These are phyloP conservation scores for Dioscorea dumetorum DNA, from an alignment of 106 monocot genomes.

Conservation along the genomic window DNA sequence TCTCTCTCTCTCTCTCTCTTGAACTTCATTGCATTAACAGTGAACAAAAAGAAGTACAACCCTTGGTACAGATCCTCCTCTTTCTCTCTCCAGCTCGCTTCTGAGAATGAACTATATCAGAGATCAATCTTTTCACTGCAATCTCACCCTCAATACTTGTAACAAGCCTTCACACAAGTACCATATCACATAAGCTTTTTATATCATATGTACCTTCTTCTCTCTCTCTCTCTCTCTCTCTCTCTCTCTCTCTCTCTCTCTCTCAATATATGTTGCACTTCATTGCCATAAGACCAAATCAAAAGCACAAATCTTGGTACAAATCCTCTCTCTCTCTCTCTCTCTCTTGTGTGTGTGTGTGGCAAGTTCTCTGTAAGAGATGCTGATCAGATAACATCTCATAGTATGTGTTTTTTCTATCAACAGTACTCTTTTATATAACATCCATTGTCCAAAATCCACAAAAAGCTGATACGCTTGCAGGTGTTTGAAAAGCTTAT, in stretches of 20 bases:
- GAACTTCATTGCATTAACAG: not conserved
- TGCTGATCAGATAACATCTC: too few relatives aligned
- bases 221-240: slow-evolving; percentile 1
- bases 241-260: not conserved
- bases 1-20: slow-evolving; percentile 5
- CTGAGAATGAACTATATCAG: not conserved
- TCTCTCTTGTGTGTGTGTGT: too few relatives aligned
- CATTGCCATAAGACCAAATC: slow-evolving; percentile 10
- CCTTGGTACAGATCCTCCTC: not conserved
- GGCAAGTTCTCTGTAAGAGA: too few relatives aligned
- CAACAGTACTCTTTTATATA: too few relatives aligned
- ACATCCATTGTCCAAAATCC: not conserved
- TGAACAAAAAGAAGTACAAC: too few relatives aligned
- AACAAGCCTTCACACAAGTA: not conserved
- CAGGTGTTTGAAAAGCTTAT: slow-evolving; percentile 21
- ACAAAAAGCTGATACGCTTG: slow-evolving; percentile 20
- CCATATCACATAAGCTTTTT: not conserved
- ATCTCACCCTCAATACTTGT: not conserved
- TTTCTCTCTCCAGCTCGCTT: not conserved
- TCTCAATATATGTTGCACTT: not conserved
- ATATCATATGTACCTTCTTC: not conserved
- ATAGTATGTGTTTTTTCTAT: too few relatives aligned
- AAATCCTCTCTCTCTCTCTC: too few relatives aligned
- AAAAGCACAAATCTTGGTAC: too few relatives aligned
- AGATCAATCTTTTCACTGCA: not conserved